Evolutionary conservation across 208 protist genomes (phyloP).

Genomic region (Tritrichomonas foetus): DNA sequence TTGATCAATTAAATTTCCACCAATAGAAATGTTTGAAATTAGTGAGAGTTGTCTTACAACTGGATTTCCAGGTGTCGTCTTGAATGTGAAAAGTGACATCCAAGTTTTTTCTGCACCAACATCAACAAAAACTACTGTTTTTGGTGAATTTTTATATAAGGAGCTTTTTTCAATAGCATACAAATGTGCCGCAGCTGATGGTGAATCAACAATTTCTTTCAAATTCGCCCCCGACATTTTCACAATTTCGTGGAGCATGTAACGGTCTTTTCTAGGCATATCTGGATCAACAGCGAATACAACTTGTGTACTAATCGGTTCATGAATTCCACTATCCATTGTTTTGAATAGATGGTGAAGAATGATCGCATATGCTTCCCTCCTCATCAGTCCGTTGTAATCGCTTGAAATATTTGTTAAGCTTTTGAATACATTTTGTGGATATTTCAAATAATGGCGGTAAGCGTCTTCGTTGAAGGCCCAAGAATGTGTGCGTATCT

Average conservation of each 20-base stretch:
- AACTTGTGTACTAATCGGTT: not conserved
- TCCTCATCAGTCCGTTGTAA: not conserved
- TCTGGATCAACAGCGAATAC: not conserved
- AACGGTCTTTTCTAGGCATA: not conserved
- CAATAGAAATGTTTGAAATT: not conserved
- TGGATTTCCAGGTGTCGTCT: too few relatives aligned
- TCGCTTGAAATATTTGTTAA: not conserved
- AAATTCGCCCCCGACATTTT: not conserved
- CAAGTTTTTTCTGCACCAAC: not conserved
- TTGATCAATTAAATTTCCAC: not conserved
- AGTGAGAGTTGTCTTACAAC: not conserved
- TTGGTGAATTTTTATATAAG: not conserved
- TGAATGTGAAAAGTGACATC: not conserved
- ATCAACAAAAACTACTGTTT: not conserved
- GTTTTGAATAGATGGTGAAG: not conserved
- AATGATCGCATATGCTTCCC: not conserved
- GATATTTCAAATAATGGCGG: not conserved
- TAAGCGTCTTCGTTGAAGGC: not conserved
- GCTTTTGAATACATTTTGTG: not conserved
- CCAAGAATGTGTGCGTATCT: not conserved
- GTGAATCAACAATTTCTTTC: not conserved
- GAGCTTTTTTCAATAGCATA: not conserved
- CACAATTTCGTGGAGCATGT: not conserved
- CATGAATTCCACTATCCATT: too few relatives aligned
- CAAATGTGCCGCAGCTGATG: not conserved